Percentiles rank a stretch among this genome's conserved stretches.
Conservation (phyloP, 345 rosid species). For the Ceriops zippeliana region DNA sequence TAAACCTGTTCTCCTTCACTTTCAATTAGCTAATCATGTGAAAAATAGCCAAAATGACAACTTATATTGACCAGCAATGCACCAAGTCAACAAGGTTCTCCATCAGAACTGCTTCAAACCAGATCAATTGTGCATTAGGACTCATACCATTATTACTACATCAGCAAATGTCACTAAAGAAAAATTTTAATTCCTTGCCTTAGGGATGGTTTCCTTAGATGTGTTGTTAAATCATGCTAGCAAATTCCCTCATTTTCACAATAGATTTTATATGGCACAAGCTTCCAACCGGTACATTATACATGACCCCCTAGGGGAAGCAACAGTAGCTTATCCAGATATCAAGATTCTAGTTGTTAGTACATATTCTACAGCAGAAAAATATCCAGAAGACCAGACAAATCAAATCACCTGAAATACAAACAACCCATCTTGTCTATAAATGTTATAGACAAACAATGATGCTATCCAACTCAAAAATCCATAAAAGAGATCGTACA, state of each 20-base stretch:
- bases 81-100: neutral
- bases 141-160: too few species aligned
- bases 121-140: too few species aligned
- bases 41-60: neutral
- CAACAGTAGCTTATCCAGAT: too few species aligned
- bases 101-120: neutral
- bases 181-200: too few species aligned
- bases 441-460: neutral
- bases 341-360: too few species aligned
- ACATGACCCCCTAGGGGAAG: too few species aligned
- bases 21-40: neutral
- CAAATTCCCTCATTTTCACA: too few species aligned
- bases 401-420: neutral
- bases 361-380: neutral
- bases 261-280: too few species aligned
- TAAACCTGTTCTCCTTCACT: neutral
- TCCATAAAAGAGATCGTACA: conserved; percentile 30
- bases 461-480: conserved; percentile 2
- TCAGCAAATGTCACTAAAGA: too few species aligned
- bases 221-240: too few species aligned
- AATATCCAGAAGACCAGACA: neutral
- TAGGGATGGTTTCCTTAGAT: too few species aligned
- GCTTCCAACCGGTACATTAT: too few species aligned
- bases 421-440: neutral
- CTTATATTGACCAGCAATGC: neutral